A percentile compares a stretch with the other conserved stretches of the same genome.
These are phyloP conservation scores for Lactifluus echinatus DNA, from an alignment of 768 basidiomycete genomes.

Conservation along the genomic window DNA sequence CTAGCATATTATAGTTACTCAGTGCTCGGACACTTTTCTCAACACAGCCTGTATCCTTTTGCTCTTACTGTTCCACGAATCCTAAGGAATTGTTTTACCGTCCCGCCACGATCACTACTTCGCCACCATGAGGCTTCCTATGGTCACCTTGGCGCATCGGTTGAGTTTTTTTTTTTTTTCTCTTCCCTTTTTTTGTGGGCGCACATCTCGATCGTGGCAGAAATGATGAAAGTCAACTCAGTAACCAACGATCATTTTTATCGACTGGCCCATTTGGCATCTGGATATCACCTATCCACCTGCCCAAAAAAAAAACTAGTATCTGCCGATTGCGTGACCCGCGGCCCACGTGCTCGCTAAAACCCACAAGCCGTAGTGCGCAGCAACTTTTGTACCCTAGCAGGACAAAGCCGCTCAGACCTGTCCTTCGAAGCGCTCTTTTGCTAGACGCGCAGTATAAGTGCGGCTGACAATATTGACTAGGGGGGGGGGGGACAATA, in stretches of 20 bases:
- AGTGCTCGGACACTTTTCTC: conserved; percentile 1
- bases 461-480: conserved; percentile 72
- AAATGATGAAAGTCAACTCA: background rate
- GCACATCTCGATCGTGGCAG: conserved; percentile 8
- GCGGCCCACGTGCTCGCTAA: conserved; percentile 1
- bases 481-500: conserved; percentile 25
- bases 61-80: background rate
- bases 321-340: background rate
- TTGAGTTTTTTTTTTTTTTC: background rate
- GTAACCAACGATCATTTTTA: background rate
- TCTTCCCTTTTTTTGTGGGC: background rate
- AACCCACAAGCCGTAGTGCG: background rate
- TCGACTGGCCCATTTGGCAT: background rate
- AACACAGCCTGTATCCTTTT: conserved; percentile 10
- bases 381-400: background rate
- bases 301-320: background rate
- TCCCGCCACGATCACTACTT: background rate
- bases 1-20: conserved; percentile 12
- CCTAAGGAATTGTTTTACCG: conserved; percentile 6
- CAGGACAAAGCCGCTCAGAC: background rate
- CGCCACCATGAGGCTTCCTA: background rate
- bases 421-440: conserved; percentile 34
- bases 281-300: background rate
- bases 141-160: background rate
- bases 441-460: conserved; percentile 51